Evolutionary conservation across 371 early-diverging fungal species (phyloP).

Genomic region (Mortierella sp.): DNA sequence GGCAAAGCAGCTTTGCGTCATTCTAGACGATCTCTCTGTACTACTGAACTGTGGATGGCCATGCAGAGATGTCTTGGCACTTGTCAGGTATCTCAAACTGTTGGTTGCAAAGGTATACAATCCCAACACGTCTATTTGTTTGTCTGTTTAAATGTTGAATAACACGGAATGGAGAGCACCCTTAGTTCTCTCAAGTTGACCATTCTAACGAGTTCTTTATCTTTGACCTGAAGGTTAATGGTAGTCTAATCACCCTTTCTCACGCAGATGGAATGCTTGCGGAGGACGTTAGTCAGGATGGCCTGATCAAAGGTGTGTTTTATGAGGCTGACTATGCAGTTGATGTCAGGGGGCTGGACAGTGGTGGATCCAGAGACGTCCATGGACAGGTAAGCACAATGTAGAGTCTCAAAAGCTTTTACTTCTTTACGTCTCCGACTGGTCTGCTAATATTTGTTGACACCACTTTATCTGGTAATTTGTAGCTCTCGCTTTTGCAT

Average conservation of each 20-base stretch:
- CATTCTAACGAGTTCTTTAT: neutral
- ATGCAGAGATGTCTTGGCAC: slow-evolving; percentile 56
- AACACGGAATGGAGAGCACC: neutral
- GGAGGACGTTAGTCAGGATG: slow-evolving; percentile 66
- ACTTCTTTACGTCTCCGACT: no score
- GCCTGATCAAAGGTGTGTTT: slow-evolving; percentile 62
- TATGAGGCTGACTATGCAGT: slow-evolving; percentile 65
- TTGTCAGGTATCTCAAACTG: slow-evolving; percentile 60
- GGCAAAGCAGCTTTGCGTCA: slow-evolving; percentile 58
- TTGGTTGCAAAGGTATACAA: slow-evolving; percentile 54
- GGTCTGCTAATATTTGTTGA: no score
- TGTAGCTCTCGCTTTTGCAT: slow-evolving; percentile 61
- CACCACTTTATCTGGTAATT: neutral
- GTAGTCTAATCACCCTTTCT: slow-evolving; percentile 66
- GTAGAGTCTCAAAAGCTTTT: no score
- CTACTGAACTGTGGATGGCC: slow-evolving; percentile 67
- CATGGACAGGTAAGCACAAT: slow-evolving; percentile 67
- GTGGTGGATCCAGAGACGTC: slow-evolving; percentile 75
- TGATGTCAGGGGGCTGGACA: slow-evolving; percentile 68
- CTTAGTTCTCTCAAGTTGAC: neutral
- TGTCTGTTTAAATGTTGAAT: no score
- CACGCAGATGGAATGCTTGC: slow-evolving; percentile 70
- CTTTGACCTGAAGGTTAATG: slow-evolving; percentile 49
- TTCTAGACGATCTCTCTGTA: slow-evolving; percentile 74
- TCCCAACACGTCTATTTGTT: neutral